Conservation (phyloP, 257 asterid genomes). For the Ajuga chamaepitys region DNA sequence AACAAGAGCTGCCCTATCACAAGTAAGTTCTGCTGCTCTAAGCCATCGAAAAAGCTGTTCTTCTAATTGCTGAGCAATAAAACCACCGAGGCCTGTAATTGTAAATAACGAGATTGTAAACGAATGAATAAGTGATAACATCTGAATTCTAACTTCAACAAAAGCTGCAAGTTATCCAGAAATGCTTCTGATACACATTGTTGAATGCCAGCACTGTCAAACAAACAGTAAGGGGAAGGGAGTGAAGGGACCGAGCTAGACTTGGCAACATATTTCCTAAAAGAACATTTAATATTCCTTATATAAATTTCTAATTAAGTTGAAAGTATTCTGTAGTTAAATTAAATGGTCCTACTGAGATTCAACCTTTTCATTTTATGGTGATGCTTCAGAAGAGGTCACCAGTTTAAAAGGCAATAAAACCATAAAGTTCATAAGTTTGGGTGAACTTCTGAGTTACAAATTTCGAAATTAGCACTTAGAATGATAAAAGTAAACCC, state of each 20-base stretch:
- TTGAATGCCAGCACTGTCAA: neutral
- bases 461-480: neutral
- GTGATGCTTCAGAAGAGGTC: neutral
- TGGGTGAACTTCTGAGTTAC: neutral
- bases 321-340: neutral
- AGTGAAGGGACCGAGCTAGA: neutral
- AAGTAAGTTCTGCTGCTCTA: conserved; percentile 95
- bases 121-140: neutral
- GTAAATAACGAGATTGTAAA: conserved; percentile 14
- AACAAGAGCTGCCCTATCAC: conserved; percentile 95
- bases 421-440: too few species aligned
- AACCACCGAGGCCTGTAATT: conserved; percentile 77
- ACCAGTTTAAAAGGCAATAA: neutral
- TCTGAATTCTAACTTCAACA: neutral
- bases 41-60: conserved; percentile 96
- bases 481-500: neutral
- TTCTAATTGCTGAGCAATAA: conserved; percentile 85
- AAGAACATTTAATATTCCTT: neutral
- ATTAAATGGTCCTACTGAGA: neutral
- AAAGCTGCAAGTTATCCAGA: neutral
- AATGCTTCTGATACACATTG: neutral
- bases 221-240: neutral
- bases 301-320: neutral
- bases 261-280: neutral
- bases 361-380: neutral